phyloP scores from a whole-genome alignment of 345 rosid species.

The Erodium maritimum region DNA sequence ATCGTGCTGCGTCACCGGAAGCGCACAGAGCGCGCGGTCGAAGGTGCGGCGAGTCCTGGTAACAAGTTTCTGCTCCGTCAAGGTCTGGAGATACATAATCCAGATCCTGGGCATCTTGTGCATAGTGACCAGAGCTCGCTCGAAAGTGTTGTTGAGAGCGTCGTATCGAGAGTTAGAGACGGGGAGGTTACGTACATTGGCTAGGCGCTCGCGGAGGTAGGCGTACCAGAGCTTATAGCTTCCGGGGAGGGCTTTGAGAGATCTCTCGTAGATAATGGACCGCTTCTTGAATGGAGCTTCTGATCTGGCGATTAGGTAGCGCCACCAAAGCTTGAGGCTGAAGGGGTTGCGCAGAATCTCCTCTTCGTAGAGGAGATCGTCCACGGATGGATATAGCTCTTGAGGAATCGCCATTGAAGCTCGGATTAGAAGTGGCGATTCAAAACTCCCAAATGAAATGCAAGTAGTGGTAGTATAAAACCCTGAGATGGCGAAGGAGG shows the following conservation, averaged over 20 bases:
- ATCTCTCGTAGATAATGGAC: slow-evolving; percentile 68
- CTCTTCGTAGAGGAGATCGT: slow-evolving; percentile 75
- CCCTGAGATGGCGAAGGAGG: too few relatives aligned
- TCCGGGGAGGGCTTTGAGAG: slow-evolving; percentile 77
- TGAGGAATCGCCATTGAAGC: slow-evolving; percentile 57
- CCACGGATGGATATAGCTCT: slow-evolving; percentile 76
- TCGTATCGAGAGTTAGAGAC: slow-evolving; percentile 56
- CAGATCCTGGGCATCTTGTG: slow-evolving; percentile 92
- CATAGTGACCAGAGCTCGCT: slow-evolving; percentile 79
- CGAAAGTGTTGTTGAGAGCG: slow-evolving; percentile 76
- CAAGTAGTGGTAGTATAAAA: too few relatives aligned
- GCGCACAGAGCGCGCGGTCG: slow-evolving; percentile 78
- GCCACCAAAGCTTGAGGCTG: slow-evolving; percentile 89
- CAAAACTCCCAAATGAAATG: too few relatives aligned
- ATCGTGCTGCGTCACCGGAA: slow-evolving; percentile 88
- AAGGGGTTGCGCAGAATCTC: slow-evolving; percentile 81
- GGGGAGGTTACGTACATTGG: slow-evolving; percentile 57
- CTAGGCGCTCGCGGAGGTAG: slow-evolving; percentile 67
- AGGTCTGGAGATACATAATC: slow-evolving; percentile 64
- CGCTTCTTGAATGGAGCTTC: slow-evolving; percentile 65
- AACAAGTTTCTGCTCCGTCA: slow-evolving; percentile 49
- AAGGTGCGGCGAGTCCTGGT: slow-evolving; percentile 48
- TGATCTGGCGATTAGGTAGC: slow-evolving; percentile 59
- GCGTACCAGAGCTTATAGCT: slow-evolving; percentile 89
- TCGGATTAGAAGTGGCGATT: too few relatives aligned